Evolutionary conservation across 768 basidiomycete genomes (phyloP), one percentile per base, ranked within the genome.

Genomic region (Rhodosporidiobolus sp.): DNA sequence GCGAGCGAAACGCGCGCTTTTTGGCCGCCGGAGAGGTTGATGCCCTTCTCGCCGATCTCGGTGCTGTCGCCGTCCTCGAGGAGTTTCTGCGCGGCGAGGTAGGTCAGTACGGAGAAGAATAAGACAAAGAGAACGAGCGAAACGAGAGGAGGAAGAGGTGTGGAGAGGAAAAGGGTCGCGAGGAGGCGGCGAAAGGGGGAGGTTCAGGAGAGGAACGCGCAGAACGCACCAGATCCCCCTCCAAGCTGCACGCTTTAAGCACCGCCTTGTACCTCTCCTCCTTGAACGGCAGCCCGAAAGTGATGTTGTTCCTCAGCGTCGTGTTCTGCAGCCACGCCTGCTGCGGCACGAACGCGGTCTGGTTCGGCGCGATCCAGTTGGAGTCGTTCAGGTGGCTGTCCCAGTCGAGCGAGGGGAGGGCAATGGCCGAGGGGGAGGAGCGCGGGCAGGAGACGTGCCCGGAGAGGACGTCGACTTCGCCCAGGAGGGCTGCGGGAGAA

Each of bases 1-100:
- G 90, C 90, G 63, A 95, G 90, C 78, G 90, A 91, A 68, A 94
- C 81, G 28, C 90, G 87, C 77, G 93, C 90, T 72, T 87, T 86
- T 79, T 88, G 87, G 14, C 92, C 92, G 3, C 92, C 16, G 60
- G 70, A n/a, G 65, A 43, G 46, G 43, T 10, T 43, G 53, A 75
- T 54, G 19, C 71, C 78, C 65, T 75, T 76, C 54, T 79, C 78
- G 38, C 78, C 78, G 26, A 78, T 76, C 52, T 79, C 78, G 22
- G 91, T 92, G 81, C 88, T 82, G 78, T 93, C 91, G 0, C 90
- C 91, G 26, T 89, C 88, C 58, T 89, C 87, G 46, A 93, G 84
- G 19, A 90, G 86, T 26, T 50, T 49, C 53, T 54, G 53, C 30
- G 26, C 12, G 53, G 53, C 20, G n/a, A 14, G 53, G 16, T 22